Evolutionary conservation across 805 yeast genomes (phyloP), one percentile per base, ranked within the genome.

Genomic region (Nakazawaea ishiwadae): DNA sequence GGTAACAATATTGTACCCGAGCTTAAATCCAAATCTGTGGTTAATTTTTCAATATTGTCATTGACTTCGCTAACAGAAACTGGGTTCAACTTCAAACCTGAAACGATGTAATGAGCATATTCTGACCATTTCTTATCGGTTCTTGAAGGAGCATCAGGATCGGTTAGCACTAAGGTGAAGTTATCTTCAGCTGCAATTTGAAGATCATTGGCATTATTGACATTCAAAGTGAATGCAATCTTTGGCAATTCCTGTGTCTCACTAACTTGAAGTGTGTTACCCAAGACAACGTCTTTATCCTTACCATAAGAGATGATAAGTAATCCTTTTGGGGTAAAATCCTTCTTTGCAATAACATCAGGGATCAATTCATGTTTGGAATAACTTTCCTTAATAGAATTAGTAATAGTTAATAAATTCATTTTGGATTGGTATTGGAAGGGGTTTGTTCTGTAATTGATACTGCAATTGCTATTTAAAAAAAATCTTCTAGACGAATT

Each of bases 81-180:
- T 16, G 65, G 59, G 39, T 63, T 66, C 51, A 78, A 62, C 31
- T 64, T 55, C 51, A 81, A 69, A 50, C 81, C 81, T 2, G 78
- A 62, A 24, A 70, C 64, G 30, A 89, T 66, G 71, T 77, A 86
- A 64, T 89, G 97, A 40, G 84, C 79, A 58, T 69, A 89, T 61
- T 89, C 96, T 3, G 93, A 81, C 95, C 95, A 88, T 57, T 80
- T 86, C 55, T 81, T 78, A 59, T 89, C 96, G 3, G 75, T 71
- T 51, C 79, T 73, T 3, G 89, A 75, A 11, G 97, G 97, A 6
- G 96, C 96, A 66, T 89, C 96, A 1, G 97, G 97, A 60, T 89
- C 96, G 6, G 96, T 90, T 49, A 89, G 51, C 3, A 85, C 84
- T 49, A 90, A 64, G 9, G 93, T 78, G 63, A 84, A 89, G 38